These are phyloP conservation scores for Abelmoschus esculentus DNA, from an alignment of 345 rosid species.

Conservation along the genomic window DNA sequence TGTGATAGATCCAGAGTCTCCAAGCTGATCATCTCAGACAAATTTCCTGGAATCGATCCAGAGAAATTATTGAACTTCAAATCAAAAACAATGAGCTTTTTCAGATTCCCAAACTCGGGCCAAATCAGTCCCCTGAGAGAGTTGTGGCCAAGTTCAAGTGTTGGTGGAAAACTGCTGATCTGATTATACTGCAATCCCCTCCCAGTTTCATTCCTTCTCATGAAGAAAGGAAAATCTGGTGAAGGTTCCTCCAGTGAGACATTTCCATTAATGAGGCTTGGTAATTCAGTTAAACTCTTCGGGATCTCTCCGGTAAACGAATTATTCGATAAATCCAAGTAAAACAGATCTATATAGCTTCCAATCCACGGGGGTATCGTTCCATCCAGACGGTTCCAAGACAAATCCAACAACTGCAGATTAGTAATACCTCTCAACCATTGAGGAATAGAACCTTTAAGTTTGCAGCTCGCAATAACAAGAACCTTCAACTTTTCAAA, in stretches of 20 bases:
- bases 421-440: constrained; percentile 51
- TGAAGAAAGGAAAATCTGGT: constrained; percentile 50
- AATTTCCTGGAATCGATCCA: constrained; percentile 35
- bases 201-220: constrained; percentile 41
- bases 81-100: constrained; percentile 42
- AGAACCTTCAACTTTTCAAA: constrained; percentile 59
- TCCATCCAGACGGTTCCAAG: constrained; percentile 60
- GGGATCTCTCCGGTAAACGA: constrained; percentile 54
- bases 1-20: constrained; percentile 46
- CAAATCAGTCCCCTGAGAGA: constrained; percentile 37
- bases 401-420: constrained; percentile 73
- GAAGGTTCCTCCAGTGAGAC: constrained; percentile 47
- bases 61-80: constrained; percentile 30
- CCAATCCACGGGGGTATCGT: constrained; percentile 54
- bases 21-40: constrained; percentile 46
- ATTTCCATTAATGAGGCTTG: constrained; percentile 33
- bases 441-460: constrained; percentile 49
- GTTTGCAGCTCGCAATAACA: constrained; percentile 53
- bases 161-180: constrained; percentile 42
- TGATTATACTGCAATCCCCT: constrained; percentile 58
- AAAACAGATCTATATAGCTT: constrained; percentile 36
- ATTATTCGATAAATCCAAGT: constrained; percentile 31
- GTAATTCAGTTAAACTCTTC: constrained; percentile 35
- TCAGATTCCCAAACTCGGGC: constrained; percentile 51
- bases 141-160: constrained; percentile 33